A percentile compares a stretch with the other conserved stretches of the same genome.
Conservation (phyloP, 2,329 filamentous ascomycete genomes). For the Alternaria postmessia region DNA sequence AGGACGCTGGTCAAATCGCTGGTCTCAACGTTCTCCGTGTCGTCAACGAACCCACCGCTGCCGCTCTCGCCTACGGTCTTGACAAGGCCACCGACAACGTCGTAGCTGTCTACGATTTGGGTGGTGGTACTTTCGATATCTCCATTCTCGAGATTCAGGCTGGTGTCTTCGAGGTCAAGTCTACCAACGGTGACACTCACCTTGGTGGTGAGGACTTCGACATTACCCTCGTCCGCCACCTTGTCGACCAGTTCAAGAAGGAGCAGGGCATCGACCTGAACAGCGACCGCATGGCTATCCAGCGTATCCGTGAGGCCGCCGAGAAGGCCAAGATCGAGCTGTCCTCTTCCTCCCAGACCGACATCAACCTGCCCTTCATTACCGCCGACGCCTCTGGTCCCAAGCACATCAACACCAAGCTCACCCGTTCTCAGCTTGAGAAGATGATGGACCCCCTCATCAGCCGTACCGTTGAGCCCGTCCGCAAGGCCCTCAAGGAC, state of each 20-base stretch:
- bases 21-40: slow-evolving; percentile 97
- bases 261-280: slow-evolving; percentile 91
- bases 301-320: slow-evolving; percentile 97
- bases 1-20: slow-evolving; percentile 96
- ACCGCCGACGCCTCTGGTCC: slow-evolving; percentile 93
- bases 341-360: slow-evolving; percentile 92
- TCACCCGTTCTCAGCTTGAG: slow-evolving; percentile 92
- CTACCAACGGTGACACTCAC: slow-evolving; percentile 98
- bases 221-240: slow-evolving; percentile 90
- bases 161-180: slow-evolving; percentile 99
- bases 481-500: slow-evolving; percentile 97
- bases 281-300: slow-evolving; percentile 94
- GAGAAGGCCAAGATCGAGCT: slow-evolving; percentile 99
- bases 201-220: slow-evolving; percentile 99
- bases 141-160: slow-evolving; percentile 97
- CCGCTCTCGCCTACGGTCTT: slow-evolving; percentile 92
- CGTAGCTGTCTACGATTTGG: slow-evolving; percentile 96
- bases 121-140: slow-evolving; percentile 99
- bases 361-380: slow-evolving; percentile 99
- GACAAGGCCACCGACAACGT: slow-evolving; percentile 92
- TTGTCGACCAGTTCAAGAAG: slow-evolving; percentile 96
- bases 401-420: slow-evolving; percentile 98
- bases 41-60: slow-evolving; percentile 96
- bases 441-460: slow-evolving; percentile 90
- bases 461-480: slow-evolving; percentile 84